phyloP scores from a whole-genome alignment of 75 land plant species.

The Pinus albicaulis region DNA sequence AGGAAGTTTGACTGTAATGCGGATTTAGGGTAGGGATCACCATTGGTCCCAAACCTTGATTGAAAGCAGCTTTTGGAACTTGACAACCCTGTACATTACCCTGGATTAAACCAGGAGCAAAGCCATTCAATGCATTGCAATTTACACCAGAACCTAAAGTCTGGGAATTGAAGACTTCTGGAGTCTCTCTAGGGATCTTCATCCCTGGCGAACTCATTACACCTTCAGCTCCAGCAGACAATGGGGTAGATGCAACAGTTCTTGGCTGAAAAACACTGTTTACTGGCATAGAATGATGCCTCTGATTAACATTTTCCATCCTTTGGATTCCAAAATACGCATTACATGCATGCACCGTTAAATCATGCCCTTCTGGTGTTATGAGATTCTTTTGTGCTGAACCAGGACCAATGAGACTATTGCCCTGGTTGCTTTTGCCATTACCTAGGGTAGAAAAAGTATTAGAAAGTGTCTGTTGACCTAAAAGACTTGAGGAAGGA shows the following conservation, averaged over 20 bases:
- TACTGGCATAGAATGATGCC: not conserved
- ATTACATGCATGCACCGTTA: not conserved
- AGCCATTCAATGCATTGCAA: not conserved
- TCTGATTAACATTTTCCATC: not conserved
- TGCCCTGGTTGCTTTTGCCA: not conserved
- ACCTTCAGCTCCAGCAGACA: conserved; percentile 2
- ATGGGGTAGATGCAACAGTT: conserved; percentile 1
- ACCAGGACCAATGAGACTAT: conserved; percentile 1
- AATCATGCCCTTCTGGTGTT: not conserved
- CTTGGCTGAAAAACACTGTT: conserved; percentile 1
- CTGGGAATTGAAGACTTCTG: conserved; percentile 6
- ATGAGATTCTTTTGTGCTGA: conserved; percentile 3
- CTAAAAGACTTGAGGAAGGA: not conserved
- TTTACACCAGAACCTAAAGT: not conserved
- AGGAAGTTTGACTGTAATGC: not conserved
- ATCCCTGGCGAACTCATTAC: not conserved
- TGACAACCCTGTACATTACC: not conserved
- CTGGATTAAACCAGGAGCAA: not conserved
- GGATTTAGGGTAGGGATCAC: not conserved
- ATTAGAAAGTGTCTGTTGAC: not conserved
- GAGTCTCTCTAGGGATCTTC: not conserved
- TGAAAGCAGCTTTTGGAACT: not conserved
- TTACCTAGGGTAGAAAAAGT: not conserved
- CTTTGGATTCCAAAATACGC: not conserved
- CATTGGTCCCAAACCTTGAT: conserved; percentile 2